These are phyloP conservation scores for Pseudonitzschia multistriata DNA, from an alignment of 108 stramenopile genomes.

Conservation along the genomic window DNA sequence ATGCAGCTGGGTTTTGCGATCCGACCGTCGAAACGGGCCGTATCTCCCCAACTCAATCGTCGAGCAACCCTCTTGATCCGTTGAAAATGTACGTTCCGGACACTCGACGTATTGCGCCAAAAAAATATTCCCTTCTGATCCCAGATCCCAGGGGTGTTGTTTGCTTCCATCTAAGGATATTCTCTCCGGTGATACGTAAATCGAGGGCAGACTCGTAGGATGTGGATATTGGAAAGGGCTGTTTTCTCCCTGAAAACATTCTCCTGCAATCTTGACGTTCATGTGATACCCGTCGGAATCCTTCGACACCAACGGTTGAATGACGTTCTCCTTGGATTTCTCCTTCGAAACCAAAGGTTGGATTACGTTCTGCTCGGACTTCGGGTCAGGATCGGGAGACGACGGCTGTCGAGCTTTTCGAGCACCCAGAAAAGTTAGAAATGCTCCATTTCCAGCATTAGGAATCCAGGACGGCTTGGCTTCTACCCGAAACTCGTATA, in stretches of 20 bases:
- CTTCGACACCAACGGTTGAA: conserved; percentile 25
- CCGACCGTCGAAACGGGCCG: conserved; percentile 47
- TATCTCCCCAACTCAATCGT: conserved; percentile 62
- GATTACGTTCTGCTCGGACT: background rate
- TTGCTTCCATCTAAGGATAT: conserved; percentile 5
- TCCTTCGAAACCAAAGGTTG: conserved; percentile 26
- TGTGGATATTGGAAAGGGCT: conserved; percentile 41
- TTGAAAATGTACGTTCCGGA: conserved; percentile 19
- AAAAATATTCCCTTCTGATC: background rate
- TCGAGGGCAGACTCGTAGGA: conserved; percentile 19
- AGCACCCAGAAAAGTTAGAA: conserved; percentile 65
- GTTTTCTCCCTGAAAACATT: conserved; percentile 37
- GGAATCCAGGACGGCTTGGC: conserved; percentile 52
- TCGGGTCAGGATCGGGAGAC: conserved; percentile 12
- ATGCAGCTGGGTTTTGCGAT: conserved; percentile 51
- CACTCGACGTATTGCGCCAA: conserved; percentile 23
- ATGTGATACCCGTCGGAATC: conserved; percentile 27
- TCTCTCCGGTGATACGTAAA: background rate
- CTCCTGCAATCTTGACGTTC: conserved; percentile 43
- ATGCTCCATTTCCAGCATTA: conserved; percentile 65
- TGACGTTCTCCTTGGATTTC: too few relatives aligned
- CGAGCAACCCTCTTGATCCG: conserved; percentile 22
- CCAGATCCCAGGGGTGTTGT: conserved; percentile 6
- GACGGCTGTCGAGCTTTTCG: conserved; percentile 35
- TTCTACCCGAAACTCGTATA: conserved; percentile 55